A percentile compares a stretch with the other conserved stretches of the same genome.
Evolutionary conservation across 768 basidiomycete species (phyloP).

Genomic region (Cytidiella melzeri): DNA sequence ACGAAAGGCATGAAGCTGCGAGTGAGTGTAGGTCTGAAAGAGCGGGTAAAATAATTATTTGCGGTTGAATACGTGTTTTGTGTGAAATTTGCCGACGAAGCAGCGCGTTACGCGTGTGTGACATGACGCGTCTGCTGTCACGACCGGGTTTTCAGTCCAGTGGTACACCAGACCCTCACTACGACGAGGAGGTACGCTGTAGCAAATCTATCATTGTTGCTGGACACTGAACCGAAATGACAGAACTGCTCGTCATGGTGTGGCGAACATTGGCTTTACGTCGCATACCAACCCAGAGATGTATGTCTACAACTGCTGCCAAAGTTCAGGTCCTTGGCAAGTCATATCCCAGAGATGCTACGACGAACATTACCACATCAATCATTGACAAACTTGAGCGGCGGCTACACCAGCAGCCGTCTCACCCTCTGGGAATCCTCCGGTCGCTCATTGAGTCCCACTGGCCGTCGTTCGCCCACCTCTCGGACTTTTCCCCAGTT

Average conservation of each 20-base stretch:
- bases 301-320: not conserved
- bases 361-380: conserved; percentile 80
- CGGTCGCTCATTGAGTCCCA: conserved; percentile 80
- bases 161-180: too few species aligned
- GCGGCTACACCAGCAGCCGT: conserved; percentile 66
- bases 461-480: conserved; percentile 65
- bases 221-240: too few species aligned
- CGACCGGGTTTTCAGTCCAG: not conserved
- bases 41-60: too few species aligned
- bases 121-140: not conserved
- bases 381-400: conserved; percentile 78
- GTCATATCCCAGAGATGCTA: conserved; percentile 67
- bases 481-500: conserved; percentile 78
- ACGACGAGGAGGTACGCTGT: too few species aligned
- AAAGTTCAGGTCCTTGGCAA: conserved; percentile 51
- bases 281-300: not conserved
- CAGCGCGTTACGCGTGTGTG: not conserved
- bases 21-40: too few species aligned
- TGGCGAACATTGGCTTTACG: not conserved
- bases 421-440: conserved; percentile 85
- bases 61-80: too few species aligned
- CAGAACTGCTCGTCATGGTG: not conserved
- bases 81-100: too few species aligned
- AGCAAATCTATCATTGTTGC: too few species aligned
- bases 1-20: too few species aligned